These are phyloP conservation scores for Kwoniella botswanensis DNA, from an alignment of 768 basidiomycete genomes.

Conservation along the genomic window DNA sequence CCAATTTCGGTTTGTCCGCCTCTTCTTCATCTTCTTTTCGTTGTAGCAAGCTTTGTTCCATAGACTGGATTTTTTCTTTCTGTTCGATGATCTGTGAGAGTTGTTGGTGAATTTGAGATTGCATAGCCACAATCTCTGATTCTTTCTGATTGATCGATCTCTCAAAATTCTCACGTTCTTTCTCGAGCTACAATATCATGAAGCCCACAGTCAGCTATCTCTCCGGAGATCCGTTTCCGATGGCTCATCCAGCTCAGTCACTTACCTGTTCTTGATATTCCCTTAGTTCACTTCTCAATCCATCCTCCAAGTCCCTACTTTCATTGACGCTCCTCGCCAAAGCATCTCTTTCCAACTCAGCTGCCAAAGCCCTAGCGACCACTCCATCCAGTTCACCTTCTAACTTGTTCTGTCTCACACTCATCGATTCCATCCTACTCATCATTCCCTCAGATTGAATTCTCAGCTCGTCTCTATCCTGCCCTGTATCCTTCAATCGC, in stretches of 20 bases:
- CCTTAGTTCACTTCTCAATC: constrained; percentile 1
- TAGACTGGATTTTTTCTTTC: not conserved
- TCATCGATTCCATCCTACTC: not conserved
- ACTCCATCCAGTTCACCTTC: constrained; percentile 3
- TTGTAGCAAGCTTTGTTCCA: not conserved
- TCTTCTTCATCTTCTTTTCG: not conserved
- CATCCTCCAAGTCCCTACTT: not conserved
- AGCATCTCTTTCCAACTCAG: constrained; percentile 24
- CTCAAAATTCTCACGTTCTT: not conserved
- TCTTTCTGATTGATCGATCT: not conserved
- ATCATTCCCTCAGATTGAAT: not conserved
- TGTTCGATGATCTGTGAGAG: not conserved
- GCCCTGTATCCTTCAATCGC: constrained; percentile 2
- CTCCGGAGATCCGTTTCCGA: too few species aligned
- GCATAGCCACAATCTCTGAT: constrained; percentile 9
- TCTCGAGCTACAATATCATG: constrained; percentile 3
- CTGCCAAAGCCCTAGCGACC: constrained; percentile 17
- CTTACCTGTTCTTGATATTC: constrained; percentile 16
- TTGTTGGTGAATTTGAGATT: constrained; percentile 9
- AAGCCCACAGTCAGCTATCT: not conserved
- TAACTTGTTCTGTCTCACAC: not conserved
- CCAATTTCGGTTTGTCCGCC: constrained; percentile 1
- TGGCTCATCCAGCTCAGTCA: not conserved
- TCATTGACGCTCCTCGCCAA: constrained; percentile 20
- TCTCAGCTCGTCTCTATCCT: constrained; percentile 8